Evolutionary conservation across 306 rosid species (phyloP).

Genomic region (Fagus crenata): DNA sequence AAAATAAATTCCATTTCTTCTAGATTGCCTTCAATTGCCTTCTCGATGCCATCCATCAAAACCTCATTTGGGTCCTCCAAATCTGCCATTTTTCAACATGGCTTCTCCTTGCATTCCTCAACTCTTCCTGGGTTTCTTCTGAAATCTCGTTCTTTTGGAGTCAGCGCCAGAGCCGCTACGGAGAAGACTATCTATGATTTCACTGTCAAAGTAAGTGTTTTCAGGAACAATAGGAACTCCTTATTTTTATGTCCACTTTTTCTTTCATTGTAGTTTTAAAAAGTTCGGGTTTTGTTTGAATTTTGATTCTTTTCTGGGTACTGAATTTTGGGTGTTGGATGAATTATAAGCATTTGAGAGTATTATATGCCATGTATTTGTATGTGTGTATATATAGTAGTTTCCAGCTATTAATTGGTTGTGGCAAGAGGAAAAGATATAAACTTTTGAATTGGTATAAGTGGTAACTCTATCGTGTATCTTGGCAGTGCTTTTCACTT

Average conservation of each 20-base stretch:
- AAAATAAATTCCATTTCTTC: constrained; percentile 35
- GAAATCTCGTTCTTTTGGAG: constrained; percentile 48
- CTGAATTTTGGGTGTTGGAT: neutral
- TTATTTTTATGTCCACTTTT: neutral
- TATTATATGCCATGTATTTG: neutral
- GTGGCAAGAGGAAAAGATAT: neutral
- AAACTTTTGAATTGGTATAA: neutral
- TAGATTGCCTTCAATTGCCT: constrained; percentile 39
- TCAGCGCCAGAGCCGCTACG: constrained; percentile 72
- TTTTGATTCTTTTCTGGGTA: neutral
- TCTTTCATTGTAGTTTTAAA: neutral
- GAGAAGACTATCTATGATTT: constrained; percentile 79
- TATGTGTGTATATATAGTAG: neutral
- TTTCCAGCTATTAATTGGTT: neutral
- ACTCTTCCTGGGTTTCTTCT: constrained; percentile 26
- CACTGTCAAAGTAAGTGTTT: constrained; percentile 66
- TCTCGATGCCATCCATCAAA: constrained; percentile 40
- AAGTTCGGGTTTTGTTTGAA: neutral
- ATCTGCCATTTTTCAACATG: constrained; percentile 49
- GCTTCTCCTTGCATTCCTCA: constrained; percentile 43
- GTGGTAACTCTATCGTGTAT: neutral
- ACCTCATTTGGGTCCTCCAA: constrained; percentile 59
- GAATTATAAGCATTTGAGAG: neutral
- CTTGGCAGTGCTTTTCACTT: neutral
- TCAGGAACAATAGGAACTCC: constrained; percentile 1